Evolutionary conservation across 768 basidiomycete species (phyloP).

Genomic region (Hypholoma sublateritium): DNA sequence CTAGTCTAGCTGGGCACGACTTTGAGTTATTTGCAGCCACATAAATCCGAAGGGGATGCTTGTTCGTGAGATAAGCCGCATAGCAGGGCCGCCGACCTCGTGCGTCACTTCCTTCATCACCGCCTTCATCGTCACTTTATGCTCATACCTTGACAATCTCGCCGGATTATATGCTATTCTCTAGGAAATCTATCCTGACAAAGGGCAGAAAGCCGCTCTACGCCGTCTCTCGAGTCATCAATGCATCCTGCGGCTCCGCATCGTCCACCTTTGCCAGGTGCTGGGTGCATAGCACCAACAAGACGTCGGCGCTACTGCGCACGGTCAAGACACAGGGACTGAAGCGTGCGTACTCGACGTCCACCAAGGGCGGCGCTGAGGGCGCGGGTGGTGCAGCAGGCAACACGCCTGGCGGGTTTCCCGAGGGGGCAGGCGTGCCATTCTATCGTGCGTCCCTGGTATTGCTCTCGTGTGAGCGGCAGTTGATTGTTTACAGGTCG

Average conservation of each 20-base stretch:
- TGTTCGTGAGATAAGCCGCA: slow-evolving; percentile 18
- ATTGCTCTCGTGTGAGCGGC: neutral
- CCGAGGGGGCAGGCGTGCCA: slow-evolving; percentile 31
- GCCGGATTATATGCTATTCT: slow-evolving; percentile 41
- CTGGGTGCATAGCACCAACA: slow-evolving; percentile 54
- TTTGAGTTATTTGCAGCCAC: neutral
- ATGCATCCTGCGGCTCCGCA: slow-evolving; percentile 46
- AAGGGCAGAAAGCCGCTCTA: slow-evolving; percentile 56
- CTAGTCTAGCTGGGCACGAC: no score
- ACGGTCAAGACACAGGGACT: slow-evolving; percentile 41
- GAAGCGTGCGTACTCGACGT: slow-evolving; percentile 41
- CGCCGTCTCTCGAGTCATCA: slow-evolving; percentile 56
- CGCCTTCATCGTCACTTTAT: slow-evolving; percentile 14
- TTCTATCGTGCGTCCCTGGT: slow-evolving; percentile 47
- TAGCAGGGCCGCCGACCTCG: slow-evolving; percentile 17
- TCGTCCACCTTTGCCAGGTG: slow-evolving; percentile 49
- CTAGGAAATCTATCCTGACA: slow-evolving; percentile 48
- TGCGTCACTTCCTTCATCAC: slow-evolving; percentile 19
- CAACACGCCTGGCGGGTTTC: slow-evolving; percentile 19
- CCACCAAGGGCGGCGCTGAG: slow-evolving; percentile 31
- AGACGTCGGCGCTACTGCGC: slow-evolving; percentile 47
- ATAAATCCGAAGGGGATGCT: slow-evolving; percentile 7
- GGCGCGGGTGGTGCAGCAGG: slow-evolving; percentile 19
- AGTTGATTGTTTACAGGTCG: slow-evolving; percentile 41
- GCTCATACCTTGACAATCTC: slow-evolving; percentile 13